Base-by-base conservation (phyloP, 306 rosid genomes). In the Elaeagnus macrophylla region DNA sequence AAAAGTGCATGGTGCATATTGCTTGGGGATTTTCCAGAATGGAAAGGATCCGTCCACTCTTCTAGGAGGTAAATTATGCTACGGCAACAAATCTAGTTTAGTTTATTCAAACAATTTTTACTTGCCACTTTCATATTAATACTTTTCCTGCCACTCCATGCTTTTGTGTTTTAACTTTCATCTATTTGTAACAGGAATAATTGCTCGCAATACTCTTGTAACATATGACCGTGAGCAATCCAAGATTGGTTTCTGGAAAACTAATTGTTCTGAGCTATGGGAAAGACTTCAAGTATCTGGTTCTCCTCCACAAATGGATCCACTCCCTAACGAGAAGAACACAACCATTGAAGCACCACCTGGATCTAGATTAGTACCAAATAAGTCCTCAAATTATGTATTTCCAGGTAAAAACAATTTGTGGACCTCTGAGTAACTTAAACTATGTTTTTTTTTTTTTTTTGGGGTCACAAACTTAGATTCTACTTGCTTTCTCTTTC, bases 231-330 rank as follows among this genome's bases (percentile, higher is more conserved):
- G 96, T 60, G 81, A 79, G 72, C 66, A 75, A 77, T 57, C 83
- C 12, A 87, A 75, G 65, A 60, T 93, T 73, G 99, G 99, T 67
- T 93, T 91, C 60, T 87, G 95, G 99, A 87, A 93, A 79, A 93
- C 99, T 56, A 93, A 93, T 71, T 93, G 99, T 84, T 80, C 95
- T 3, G 95, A 87, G 76, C 65, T 87, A 64, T 93, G 94, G 96
- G 85, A 84, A 75, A 87, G 75, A 51, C 81, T 87, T 59, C 85
- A 80, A 9, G 44, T 61, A 45, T 67, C 78, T 56, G 74, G 61
- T 79, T 75, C 83, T 36, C 76, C 85, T 32, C 77, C 76, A 56
- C 75, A 76, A 19, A 57, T 48, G 60, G 71, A 86, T 61, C 73
- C 81, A 66, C 70, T 69, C 59, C 60, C 88, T 36, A 54, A 57